Conservation (phyloP, 768 basidiomycete genomes). For the Naematelia encephala region DNA sequence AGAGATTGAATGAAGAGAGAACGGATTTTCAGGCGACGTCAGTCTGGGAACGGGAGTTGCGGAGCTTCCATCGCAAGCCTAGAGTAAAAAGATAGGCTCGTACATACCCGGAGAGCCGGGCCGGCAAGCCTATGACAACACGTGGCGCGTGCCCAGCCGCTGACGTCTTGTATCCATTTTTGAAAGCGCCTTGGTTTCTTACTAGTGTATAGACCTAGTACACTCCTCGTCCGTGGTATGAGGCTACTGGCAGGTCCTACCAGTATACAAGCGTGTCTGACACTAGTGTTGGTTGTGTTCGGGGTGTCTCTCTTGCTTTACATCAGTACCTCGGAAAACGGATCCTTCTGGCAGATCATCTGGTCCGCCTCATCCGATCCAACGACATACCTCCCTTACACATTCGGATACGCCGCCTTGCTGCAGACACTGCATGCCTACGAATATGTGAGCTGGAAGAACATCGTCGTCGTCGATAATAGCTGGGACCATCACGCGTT, state of each 20-base stretch:
- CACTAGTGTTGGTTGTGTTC: neutral
- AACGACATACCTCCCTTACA: constrained; percentile 15
- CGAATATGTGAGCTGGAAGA: constrained; percentile 6
- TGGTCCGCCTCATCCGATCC: neutral
- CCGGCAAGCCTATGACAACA: too few relatives aligned
- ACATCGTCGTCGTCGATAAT: constrained; percentile 20
- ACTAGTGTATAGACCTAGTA: neutral
- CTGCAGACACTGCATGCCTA: constrained; percentile 16
- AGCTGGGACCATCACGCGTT: constrained; percentile 16
- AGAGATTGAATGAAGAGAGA: neutral
- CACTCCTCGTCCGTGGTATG: neutral
- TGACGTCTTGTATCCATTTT: too few relatives aligned
- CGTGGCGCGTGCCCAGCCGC: too few relatives aligned
- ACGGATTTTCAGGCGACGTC: too few relatives aligned
- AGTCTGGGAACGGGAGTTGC: too few relatives aligned
- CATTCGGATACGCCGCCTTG: constrained; percentile 15
- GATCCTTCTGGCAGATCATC: neutral
- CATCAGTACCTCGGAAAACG: neutral
- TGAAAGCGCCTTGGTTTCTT: too few relatives aligned
- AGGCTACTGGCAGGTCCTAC: neutral
- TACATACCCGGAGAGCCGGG: too few relatives aligned
- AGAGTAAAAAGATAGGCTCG: too few relatives aligned
- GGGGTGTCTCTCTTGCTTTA: neutral
- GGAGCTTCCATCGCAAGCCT: too few relatives aligned
- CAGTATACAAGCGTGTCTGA: neutral